Percentiles rank a stretch among this genome's conserved stretches.
Conservation (phyloP, 768 basidiomycete genomes). For the Podaxis sp. region DNA sequence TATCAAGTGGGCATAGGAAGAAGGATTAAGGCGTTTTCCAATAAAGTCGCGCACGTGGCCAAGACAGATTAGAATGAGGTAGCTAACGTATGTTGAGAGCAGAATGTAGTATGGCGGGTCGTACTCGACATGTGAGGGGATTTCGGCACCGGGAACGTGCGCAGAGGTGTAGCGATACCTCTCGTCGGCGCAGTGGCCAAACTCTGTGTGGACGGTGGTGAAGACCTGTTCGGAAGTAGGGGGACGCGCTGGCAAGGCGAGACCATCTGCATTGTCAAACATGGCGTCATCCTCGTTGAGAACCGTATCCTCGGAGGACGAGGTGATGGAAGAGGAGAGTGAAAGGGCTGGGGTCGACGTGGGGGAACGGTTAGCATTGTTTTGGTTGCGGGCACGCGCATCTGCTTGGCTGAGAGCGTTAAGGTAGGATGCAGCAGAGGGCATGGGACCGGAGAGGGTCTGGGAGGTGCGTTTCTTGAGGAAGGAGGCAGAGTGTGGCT, state of each 20-base stretch:
- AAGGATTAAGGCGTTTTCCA: constrained; percentile 76
- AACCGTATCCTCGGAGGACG: constrained; percentile 67
- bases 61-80: constrained; percentile 86
- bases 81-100: constrained; percentile 89
- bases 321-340: constrained; percentile 69
- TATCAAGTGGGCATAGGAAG: constrained; percentile 78
- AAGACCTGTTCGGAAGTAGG: constrained; percentile 83
- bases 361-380: constrained; percentile 36
- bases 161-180: constrained; percentile 67
- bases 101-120: constrained; percentile 94
- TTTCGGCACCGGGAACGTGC: constrained; percentile 50
- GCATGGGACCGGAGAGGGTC: constrained; percentile 28
- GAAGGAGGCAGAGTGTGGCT: constrained; percentile 44
- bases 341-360: constrained; percentile 73
- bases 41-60: constrained; percentile 96
- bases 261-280: constrained; percentile 47
- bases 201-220: constrained; percentile 83
- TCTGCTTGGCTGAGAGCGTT: constrained; percentile 53
- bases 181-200: constrained; percentile 86
- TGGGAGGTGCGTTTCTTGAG: constrained; percentile 54
- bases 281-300: constrained; percentile 55
- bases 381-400: constrained; percentile 54
- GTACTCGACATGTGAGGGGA: constrained; percentile 61
- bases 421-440: constrained; percentile 44
- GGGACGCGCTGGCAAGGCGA: constrained; percentile 61